Conservation (phyloP, 495 filamentous ascomycete genomes). For the Acidiella bohemica region DNA sequence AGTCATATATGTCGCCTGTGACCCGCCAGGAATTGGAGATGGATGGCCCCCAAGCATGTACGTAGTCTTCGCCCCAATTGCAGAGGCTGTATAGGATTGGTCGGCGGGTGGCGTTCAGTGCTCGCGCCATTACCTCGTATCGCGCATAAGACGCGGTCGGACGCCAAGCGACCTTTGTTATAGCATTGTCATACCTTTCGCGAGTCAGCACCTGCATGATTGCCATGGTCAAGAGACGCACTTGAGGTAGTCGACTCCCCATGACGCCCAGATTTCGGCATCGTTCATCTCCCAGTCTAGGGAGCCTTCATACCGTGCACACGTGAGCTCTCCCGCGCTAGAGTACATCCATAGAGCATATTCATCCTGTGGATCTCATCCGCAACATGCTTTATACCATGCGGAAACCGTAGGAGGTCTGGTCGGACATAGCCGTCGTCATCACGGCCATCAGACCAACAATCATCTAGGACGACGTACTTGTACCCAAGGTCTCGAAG, state of each 20-base stretch:
- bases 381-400: conserved; percentile 23
- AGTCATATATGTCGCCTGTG: no score
- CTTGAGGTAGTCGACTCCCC: conserved; percentile 46
- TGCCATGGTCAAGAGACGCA: no score
- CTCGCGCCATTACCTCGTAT: no score
- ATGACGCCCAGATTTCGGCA: conserved; percentile 46
- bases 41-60: no score
- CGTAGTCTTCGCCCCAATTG: no score
- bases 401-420: conserved; percentile 30
- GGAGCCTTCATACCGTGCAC: conserved; percentile 48
- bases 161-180: no score
- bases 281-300: conserved; percentile 49
- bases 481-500: conserved; percentile 26
- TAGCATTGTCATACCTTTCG: no score
- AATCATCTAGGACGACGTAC: conserved; percentile 28
- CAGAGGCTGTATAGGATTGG: no score
- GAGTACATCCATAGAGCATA: conserved; percentile 29
- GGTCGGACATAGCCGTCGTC: conserved; percentile 35
- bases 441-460: conserved; percentile 22
- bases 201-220: no score
- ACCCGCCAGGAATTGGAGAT: no score
- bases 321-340: conserved; percentile 46
- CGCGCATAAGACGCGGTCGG: no score
- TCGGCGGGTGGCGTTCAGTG: no score
- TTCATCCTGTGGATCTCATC: conserved; percentile 25